Percentiles rank a stretch among this genome's conserved stretches.
These are phyloP conservation scores for Alternaria metachromatica DNA, from an alignment of 2,329 filamentous ascomycete genomes.

Conservation along the genomic window DNA sequence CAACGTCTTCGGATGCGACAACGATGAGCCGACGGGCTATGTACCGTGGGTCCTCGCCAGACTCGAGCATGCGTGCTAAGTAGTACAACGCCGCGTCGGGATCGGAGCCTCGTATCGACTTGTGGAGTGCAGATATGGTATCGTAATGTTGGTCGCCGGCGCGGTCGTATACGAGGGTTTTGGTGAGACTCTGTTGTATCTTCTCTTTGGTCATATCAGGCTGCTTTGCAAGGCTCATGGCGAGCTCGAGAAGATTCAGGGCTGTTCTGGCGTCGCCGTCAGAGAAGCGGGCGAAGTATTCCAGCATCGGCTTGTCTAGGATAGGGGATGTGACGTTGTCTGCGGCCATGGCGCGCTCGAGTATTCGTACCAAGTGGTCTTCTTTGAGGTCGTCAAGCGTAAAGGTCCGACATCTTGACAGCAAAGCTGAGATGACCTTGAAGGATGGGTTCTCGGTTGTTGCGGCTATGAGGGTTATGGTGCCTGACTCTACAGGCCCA, in stretches of 20 bases:
- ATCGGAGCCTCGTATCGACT: slow-evolving; percentile 87
- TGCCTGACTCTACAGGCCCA: slow-evolving; percentile 87
- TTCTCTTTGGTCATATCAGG: slow-evolving; percentile 72
- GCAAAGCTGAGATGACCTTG: slow-evolving; percentile 84
- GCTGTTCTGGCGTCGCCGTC: slow-evolving; percentile 94
- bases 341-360: slow-evolving; percentile 73
- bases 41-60: slow-evolving; percentile 91
- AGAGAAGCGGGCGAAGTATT: slow-evolving; percentile 82
- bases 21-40: slow-evolving; percentile 93
- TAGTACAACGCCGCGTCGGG: slow-evolving; percentile 92
- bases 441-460: slow-evolving; percentile 98
- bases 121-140: slow-evolving; percentile 96
- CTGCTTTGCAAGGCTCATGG: slow-evolving; percentile 75
- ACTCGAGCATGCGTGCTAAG: slow-evolving; percentile 92
- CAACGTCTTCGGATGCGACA: slow-evolving; percentile 92
- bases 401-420: slow-evolving; percentile 91
- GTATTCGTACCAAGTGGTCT: slow-evolving; percentile 74
- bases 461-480: slow-evolving; percentile 89
- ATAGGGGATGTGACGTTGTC: slow-evolving; percentile 65
- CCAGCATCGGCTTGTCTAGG: slow-evolving; percentile 77
- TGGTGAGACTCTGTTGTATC: slow-evolving; percentile 84
- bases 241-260: slow-evolving; percentile 88
- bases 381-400: slow-evolving; percentile 78
- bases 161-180: slow-evolving; percentile 92
- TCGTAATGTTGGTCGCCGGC: slow-evolving; percentile 98